phyloP scores from a whole-genome alignment of 2,329 filamentous ascomycete species.

The Colletotrichum lindemuthianum region DNA sequence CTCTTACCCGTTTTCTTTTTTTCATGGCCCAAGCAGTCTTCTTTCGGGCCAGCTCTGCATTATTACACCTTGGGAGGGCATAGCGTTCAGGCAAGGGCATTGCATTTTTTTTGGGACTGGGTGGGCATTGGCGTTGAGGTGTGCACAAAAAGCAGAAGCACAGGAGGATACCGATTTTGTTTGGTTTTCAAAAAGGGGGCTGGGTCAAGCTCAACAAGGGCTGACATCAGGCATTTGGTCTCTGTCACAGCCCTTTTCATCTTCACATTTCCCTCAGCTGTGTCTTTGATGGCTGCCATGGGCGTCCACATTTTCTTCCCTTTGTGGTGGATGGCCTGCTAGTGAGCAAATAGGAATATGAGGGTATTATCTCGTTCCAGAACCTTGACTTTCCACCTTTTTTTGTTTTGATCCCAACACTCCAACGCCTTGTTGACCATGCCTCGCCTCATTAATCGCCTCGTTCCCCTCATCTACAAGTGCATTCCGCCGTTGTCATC shows the following conservation, averaged over 20 bases:
- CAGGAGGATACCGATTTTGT: conserved; percentile 16
- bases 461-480: conserved; percentile 53
- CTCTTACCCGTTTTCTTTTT: conserved; percentile 3
- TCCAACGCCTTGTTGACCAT: background rate
- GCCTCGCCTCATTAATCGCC: background rate
- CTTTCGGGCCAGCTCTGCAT: conserved; percentile 19
- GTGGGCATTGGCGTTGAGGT: conserved; percentile 26
- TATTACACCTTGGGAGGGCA: conserved; percentile 21
- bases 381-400: background rate
- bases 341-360: conserved; percentile 34
- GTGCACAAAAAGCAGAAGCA: conserved; percentile 27
- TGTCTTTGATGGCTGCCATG: conserved; percentile 11
- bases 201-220: background rate
- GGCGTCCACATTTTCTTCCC: conserved; percentile 8
- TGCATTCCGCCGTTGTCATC: conserved; percentile 69
- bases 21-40: too few relatives aligned
- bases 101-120: conserved; percentile 24
- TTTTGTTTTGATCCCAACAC: background rate
- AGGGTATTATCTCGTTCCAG: conserved; percentile 29
- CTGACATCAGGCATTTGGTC: too few relatives aligned
- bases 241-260: background rate
- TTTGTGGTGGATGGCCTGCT: conserved; percentile 33
- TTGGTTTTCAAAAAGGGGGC: conserved; percentile 14
- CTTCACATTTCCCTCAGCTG: conserved; percentile 4
- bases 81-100: conserved; percentile 33